phyloP scores from a whole-genome alignment of 83 land plant species.

The Picea engelmannii region DNA sequence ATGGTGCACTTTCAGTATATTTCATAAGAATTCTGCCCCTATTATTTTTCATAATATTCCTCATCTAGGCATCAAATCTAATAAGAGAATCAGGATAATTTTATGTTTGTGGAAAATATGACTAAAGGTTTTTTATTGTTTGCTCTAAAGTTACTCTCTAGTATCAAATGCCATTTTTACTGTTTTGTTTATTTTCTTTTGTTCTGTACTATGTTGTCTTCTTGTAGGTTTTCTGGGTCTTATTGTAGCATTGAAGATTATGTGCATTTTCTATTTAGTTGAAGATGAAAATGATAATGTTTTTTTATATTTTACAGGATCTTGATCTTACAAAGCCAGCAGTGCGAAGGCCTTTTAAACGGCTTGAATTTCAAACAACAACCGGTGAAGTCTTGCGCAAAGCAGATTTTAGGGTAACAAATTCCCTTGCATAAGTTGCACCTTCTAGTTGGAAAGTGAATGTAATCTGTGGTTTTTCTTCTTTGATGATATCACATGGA shows the following conservation, averaged over 20 bases:
- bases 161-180: not conserved
- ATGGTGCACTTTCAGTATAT: too few species aligned
- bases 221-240: not conserved
- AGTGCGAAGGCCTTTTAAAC: constrained; percentile 24
- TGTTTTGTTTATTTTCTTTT: not conserved
- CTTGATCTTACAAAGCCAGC: constrained; percentile 67
- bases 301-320: constrained; percentile 33
- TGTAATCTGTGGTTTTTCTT: constrained; percentile 1
- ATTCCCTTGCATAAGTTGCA: not conserved
- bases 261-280: not conserved
- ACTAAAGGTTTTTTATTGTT: not conserved
- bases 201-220: not conserved
- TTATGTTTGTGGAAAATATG: not conserved
- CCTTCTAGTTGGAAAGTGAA: not conserved
- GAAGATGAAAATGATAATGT: not conserved
- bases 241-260: not conserved
- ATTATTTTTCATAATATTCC: not conserved
- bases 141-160: not conserved
- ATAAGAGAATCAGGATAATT: not conserved
- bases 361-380: constrained; percentile 34
- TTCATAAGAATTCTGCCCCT: not conserved
- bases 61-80: too few species aligned
- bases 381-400: constrained; percentile 43
- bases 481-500: too few species aligned
- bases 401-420: constrained; percentile 69